Base-by-base conservation (phyloP, 176 grass and related monocot species). In the Bonia amplexicaulis region DNA sequence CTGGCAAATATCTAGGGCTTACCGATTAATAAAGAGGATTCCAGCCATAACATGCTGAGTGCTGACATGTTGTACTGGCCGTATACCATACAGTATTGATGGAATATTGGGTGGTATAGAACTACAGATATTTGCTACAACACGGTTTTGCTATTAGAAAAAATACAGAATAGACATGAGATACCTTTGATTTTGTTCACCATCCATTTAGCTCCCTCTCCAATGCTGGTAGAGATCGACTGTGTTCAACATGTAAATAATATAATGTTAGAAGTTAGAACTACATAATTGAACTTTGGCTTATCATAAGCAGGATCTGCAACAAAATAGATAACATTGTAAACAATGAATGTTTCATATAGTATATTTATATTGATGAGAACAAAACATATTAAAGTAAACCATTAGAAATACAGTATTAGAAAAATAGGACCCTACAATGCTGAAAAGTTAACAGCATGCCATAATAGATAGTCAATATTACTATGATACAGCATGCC, bases 161-260 rank as follows among this genome's bases (percentile, higher is more conserved):
- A 88, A 40, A 33, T 60, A 86, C 69, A 73, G 72, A 76, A 73
- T 16, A 5, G 25, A 57, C 7, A 63, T 19, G 46, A 6, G 61
- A 48, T 82, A 96, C 96, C 96, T 99, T 99, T 99, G 71, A 99
- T 84, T 77, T 99, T 99, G 74, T 99, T 99, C 59, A 99, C 91
- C 85, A 99, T 82, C 96, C 96, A 99, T 96, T 99, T 99, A 81
- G 96, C 90, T 79, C 93, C 88, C 45, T 76, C 91, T 70, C 92
- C 93, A 46, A 99, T 93, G 87, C 90, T 97, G 82, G 41, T 91
- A 67, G 95, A 95, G 80, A 97, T 87, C 9, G 95, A 97, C 95
- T 97, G 89, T 72, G 51, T 83, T 68, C 40, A 80, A 23, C 20
- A 74, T 74, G 65, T 29, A 90, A 69, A 90, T 20, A 84, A 25